A percentile compares a stretch with the other conserved stretches of the same genome.
These are phyloP conservation scores for Melampsora abietis-canadensis DNA, from an alignment of 1,284 basidiomycete species.

Conservation along the genomic window DNA sequence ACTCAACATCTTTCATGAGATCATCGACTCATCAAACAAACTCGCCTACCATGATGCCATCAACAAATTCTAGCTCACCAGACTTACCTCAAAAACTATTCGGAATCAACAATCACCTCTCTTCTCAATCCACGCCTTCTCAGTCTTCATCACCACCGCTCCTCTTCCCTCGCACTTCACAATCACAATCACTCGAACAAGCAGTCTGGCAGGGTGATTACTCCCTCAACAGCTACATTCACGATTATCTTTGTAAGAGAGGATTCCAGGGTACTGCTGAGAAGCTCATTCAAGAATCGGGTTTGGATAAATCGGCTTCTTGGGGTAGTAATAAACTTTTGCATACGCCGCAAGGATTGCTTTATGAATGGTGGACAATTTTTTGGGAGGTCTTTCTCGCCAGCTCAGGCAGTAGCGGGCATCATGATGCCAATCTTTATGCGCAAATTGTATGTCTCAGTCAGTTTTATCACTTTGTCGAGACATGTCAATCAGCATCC, in stretches of 20 bases:
- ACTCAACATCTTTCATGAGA: background rate
- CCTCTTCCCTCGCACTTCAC: background rate
- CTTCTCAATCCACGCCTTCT: slow-evolving; percentile 8
- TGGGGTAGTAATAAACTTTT: slow-evolving; percentile 10
- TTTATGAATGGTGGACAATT: slow-evolving; percentile 11
- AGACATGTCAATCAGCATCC: no score
- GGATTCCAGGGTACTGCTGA: slow-evolving; percentile 1
- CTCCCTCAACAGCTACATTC: slow-evolving; percentile 5
- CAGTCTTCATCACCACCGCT: background rate
- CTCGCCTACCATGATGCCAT: slow-evolving; percentile 1
- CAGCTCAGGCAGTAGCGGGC: background rate
- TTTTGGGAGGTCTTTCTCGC: slow-evolving; percentile 12
- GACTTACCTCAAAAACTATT: background rate
- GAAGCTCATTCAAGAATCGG: slow-evolving; percentile 5
- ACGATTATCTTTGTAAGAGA: background rate
- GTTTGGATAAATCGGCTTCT: background rate
- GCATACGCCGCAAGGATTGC: slow-evolving; percentile 1
- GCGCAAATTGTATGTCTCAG: background rate
- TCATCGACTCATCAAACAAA: background rate
- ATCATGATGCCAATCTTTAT: slow-evolving; percentile 1
- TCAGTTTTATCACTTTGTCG: no score
- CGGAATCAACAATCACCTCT: background rate
- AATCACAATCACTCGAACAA: background rate
- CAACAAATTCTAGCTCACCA: background rate
- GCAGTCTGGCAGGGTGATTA: background rate